Percentiles rank a stretch among this genome's conserved stretches.
These are phyloP conservation scores for Pichia sp. DNA, from an alignment of 1,139 yeast genomes.

Conservation along the genomic window DNA sequence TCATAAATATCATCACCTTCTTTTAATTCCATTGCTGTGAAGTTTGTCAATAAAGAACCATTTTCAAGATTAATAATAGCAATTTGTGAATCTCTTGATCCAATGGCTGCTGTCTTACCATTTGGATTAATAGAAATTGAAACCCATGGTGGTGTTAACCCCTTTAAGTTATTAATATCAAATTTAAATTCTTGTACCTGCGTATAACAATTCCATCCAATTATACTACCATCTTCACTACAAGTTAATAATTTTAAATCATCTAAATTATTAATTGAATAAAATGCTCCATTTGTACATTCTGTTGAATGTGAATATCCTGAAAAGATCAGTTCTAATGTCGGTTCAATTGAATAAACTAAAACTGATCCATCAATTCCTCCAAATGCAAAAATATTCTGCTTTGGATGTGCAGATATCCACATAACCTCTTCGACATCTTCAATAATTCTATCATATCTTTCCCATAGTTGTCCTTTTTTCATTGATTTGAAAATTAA, in stretches of 20 bases:
- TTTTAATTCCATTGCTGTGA: conserved; percentile 54
- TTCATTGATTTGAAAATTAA: conserved; percentile 65
- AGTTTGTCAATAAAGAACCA: conserved; percentile 64
- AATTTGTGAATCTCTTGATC: conserved; percentile 82
- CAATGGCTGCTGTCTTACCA: conserved; percentile 52
- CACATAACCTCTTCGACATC: conserved; percentile 84
- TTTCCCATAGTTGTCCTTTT: conserved; percentile 78
- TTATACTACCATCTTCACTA: conserved; percentile 83
- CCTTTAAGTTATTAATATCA: conserved; percentile 53
- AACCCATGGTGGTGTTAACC: conserved; percentile 84
- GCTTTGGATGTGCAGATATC: conserved; percentile 73
- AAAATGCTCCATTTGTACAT: conserved; percentile 71
- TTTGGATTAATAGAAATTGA: conserved; percentile 43
- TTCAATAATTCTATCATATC: conserved; percentile 55
- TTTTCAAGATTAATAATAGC: conserved; percentile 66
- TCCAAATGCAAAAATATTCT: conserved; percentile 85
- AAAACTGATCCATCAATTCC: conserved; percentile 91
- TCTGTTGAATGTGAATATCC: conserved; percentile 77
- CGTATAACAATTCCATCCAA: conserved; percentile 86
- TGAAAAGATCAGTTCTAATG: conserved; percentile 66
- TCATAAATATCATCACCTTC: conserved; percentile 64
- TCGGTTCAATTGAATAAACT: conserved; percentile 72
- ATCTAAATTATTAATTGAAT: conserved; percentile 55
- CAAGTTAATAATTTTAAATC: conserved; percentile 63
- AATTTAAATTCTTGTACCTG: conserved; percentile 62